Conservation (phyloP, 2,329 filamentous ascomycete species). For the Magnaporthales sp. region DNA sequence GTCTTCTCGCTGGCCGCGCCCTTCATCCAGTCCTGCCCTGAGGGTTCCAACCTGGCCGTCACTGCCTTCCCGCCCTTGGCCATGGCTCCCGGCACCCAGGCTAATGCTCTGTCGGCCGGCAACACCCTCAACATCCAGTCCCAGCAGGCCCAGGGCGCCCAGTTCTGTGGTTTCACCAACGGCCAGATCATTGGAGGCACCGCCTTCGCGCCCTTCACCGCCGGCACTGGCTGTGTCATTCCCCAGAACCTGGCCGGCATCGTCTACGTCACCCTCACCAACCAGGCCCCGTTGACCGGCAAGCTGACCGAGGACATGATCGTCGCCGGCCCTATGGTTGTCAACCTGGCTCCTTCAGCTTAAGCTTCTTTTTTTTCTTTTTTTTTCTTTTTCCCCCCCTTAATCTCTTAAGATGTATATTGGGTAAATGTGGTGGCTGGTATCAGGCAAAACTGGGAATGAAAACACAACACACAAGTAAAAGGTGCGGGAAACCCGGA, state of each 20-base stretch:
- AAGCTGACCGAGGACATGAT: conserved; percentile 53
- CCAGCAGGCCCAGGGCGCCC: conserved; percentile 39
- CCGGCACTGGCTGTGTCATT: conserved; percentile 46
- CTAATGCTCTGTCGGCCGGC: conserved; percentile 28
- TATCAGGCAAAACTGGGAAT: not conserved
- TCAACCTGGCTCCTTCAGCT: conserved; percentile 35
- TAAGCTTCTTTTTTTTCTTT: not conserved
- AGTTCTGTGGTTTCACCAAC: conserved; percentile 60
- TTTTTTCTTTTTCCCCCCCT: not conserved
- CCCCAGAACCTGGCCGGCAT: conserved; percentile 53
- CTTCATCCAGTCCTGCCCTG: conserved; percentile 64
- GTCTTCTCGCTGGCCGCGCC: conserved; percentile 66
- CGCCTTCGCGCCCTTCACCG: conserved; percentile 48
- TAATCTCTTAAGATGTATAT: not conserved
- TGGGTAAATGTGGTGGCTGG: not conserved
- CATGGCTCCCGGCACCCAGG: conserved; percentile 35
- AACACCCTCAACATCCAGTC: conserved; percentile 38
- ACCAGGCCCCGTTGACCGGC: conserved; percentile 36
- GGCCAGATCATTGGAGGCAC: conserved; percentile 49
- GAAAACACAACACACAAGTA: not conserved
- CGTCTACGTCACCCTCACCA: conserved; percentile 60
- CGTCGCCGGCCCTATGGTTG: conserved; percentile 55
- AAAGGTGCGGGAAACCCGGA: not conserved
- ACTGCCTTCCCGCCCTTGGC: conserved; percentile 52
- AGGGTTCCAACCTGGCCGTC: conserved; percentile 54